phyloP scores from a whole-genome alignment of 495 filamentous ascomycete species.

The Penicillium odoratum region DNA sequence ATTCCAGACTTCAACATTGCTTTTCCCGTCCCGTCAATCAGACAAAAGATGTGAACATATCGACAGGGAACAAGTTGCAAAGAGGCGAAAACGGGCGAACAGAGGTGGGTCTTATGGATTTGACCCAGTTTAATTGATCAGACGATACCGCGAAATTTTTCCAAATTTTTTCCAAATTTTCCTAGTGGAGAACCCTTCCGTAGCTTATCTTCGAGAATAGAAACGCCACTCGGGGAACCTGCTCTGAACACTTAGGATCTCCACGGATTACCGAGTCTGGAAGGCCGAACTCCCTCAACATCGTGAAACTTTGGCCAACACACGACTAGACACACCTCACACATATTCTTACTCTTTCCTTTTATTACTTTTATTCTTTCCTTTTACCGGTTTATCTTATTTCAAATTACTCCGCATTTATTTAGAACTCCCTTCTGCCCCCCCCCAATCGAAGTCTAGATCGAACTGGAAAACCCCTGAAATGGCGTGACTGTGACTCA shows the following conservation, averaged over 20 bases:
- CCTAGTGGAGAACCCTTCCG: constrained; percentile 27
- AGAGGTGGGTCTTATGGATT: constrained; percentile 6
- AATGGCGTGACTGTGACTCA: constrained; percentile 2
- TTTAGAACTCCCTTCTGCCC: too few relatives aligned
- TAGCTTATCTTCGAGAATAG: constrained; percentile 31
- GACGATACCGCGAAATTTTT: constrained; percentile 29
- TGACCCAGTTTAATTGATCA: constrained; percentile 20
- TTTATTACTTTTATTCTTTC: too few relatives aligned
- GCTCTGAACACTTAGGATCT: constrained; percentile 25
- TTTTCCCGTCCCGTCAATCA: background rate
- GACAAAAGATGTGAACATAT: background rate
- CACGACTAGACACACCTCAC: too few relatives aligned
- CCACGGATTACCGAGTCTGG: constrained; percentile 30
- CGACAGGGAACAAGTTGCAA: background rate
- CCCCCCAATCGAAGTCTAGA: background rate
- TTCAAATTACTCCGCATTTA: background rate
- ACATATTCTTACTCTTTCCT: background rate
- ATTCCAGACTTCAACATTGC: background rate
- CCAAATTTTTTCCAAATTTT: constrained; percentile 8
- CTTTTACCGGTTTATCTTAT: background rate
- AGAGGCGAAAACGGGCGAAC: background rate
- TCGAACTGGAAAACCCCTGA: background rate
- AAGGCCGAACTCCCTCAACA: constrained; percentile 31
- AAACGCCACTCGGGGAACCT: constrained; percentile 21
- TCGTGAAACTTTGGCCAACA: constrained; percentile 6